Percentiles rank a stretch among this genome's conserved stretches.
Evolutionary conservation across 148 eudicot genomes (phyloP).

Genomic region (Suaeda aralocaspica): DNA sequence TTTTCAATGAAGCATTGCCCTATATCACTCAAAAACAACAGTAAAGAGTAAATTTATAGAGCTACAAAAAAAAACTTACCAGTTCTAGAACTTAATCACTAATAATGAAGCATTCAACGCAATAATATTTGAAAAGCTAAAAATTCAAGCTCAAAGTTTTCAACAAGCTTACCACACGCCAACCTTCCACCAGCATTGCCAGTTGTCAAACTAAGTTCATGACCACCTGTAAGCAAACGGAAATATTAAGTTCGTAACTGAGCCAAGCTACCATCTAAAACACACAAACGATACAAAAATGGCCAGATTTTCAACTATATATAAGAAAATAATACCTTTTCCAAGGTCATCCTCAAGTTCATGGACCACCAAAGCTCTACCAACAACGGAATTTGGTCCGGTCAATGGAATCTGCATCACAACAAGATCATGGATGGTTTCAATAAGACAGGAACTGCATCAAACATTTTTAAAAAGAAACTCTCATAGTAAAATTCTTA

Average conservation of each 20-base stretch:
- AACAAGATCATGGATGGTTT: not conserved
- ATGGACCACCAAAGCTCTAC: conserved; percentile 91
- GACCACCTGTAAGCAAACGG: conserved; percentile 68
- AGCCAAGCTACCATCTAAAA: not conserved
- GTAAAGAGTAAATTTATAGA: not conserved
- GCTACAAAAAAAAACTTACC: not conserved
- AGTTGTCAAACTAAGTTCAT: conserved; percentile 84
- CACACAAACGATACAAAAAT: not conserved
- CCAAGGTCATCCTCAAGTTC: conserved; percentile 97
- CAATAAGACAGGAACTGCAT: not conserved
- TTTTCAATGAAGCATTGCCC: not conserved
- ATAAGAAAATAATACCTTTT: conserved; percentile 53
- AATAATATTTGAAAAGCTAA: not conserved
- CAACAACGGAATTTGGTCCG: conserved; percentile 85
- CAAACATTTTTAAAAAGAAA: not conserved
- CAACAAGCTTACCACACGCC: conserved; percentile 79
- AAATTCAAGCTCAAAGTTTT: not conserved
- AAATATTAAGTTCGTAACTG: not conserved
- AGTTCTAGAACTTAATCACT: not conserved
- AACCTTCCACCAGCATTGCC: conserved; percentile 98
- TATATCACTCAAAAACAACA: not conserved
- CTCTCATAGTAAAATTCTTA: not conserved
- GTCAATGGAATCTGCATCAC: conserved; percentile 68
- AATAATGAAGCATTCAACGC: no score
- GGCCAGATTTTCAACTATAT: not conserved